These are phyloP conservation scores for Aspergillus bridgeri DNA, from an alignment of 495 filamentous ascomycete genomes.

Conservation along the genomic window DNA sequence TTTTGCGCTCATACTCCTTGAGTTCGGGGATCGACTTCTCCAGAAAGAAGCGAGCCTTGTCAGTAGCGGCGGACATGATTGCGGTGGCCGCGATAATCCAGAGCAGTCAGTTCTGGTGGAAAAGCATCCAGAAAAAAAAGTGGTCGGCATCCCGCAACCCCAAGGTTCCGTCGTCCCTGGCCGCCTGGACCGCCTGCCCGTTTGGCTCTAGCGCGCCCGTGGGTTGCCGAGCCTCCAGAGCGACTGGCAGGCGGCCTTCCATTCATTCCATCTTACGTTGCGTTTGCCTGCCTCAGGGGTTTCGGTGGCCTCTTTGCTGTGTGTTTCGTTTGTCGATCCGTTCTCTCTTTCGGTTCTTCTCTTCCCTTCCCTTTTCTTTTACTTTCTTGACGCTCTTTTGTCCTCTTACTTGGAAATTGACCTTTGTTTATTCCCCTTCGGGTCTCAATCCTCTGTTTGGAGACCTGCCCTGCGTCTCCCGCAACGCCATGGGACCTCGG, in stretches of 20 bases:
- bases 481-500: constrained; percentile 67
- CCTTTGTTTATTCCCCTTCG: constrained; percentile 19
- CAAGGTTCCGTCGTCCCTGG: no score
- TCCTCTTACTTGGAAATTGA: constrained; percentile 19
- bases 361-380: constrained; percentile 24
- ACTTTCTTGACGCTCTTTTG: constrained; percentile 37
- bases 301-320: constrained; percentile 18
- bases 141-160: constrained; percentile 37
- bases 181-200: constrained; percentile 17
- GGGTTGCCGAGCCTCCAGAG: constrained; percentile 20
- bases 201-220: constrained; percentile 21
- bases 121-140: constrained; percentile 29
- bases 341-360: constrained; percentile 23
- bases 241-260: background rate
- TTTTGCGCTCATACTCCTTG: constrained; percentile 81
- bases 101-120: no score
- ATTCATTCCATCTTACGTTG: constrained; percentile 9
- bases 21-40: constrained; percentile 90
- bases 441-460: constrained; percentile 18
- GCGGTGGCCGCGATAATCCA: constrained; percentile 4
- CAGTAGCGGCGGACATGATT: constrained; percentile 75
- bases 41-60: constrained; percentile 92
- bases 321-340: constrained; percentile 17
- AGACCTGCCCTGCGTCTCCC: constrained; percentile 16
- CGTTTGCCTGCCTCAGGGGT: constrained; percentile 37